phyloP scores from a whole-genome alignment of 352 stramenopile genomes.

The Poterioochromonas sp. region DNA sequence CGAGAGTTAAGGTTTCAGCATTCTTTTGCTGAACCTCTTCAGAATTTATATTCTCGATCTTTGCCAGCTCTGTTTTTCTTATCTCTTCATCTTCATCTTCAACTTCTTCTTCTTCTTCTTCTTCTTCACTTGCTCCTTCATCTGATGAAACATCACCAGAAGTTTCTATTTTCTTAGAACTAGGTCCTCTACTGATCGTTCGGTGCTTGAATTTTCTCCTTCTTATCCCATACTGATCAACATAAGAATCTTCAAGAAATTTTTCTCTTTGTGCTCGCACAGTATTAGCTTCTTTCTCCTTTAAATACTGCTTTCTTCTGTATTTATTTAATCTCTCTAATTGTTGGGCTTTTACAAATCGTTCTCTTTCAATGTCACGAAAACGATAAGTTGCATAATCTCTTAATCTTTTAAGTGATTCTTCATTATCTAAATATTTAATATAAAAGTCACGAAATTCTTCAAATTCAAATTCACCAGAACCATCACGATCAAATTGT shows the following conservation, averaged over 20 bases:
- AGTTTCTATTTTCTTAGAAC: neutral
- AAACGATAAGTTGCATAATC: constrained; percentile 23
- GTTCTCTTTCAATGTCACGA: constrained; percentile 24
- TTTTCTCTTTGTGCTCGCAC: neutral
- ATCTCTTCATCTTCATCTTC: neutral
- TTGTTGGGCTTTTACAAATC: neutral
- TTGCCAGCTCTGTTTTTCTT: neutral
- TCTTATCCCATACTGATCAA: constrained; percentile 20
- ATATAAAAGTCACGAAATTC: constrained; percentile 35
- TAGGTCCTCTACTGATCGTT: neutral
- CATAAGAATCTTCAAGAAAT: constrained; percentile 21
- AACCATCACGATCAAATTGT: constrained; percentile 29
- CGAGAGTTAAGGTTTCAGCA: too few species aligned
- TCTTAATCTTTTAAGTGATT: neutral
- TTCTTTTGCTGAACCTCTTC: too few species aligned
- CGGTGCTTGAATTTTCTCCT: neutral
- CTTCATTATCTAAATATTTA: constrained; percentile 6
- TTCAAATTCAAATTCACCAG: constrained; percentile 35
- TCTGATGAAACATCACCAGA: neutral
- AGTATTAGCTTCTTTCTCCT: neutral
- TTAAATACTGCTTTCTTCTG: neutral
- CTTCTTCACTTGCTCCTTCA: neutral
- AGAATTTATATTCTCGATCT: too few species aligned
- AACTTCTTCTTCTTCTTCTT: constrained; percentile 6
- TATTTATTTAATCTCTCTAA: neutral